Evolutionary conservation across 2,329 filamentous ascomycete genomes (phyloP), one percentile per base, ranked within the genome.

Genomic region (Colletotrichum incanum): DNA sequence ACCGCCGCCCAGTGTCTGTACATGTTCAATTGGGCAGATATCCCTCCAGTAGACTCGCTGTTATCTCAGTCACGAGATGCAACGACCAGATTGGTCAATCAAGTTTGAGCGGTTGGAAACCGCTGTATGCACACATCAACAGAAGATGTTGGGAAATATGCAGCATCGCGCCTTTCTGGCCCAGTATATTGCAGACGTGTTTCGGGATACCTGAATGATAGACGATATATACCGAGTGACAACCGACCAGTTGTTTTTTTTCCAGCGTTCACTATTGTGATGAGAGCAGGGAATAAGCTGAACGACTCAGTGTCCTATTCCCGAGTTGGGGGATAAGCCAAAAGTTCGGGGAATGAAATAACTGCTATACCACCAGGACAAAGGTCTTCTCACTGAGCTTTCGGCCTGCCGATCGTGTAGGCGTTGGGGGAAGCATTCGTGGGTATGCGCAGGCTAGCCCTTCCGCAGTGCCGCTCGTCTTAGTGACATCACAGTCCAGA

Each of bases 241-340:
- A 18, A 2, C 2, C 16, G 16, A 28, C 12, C 54, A 20, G 28
- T 6, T n/a, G 23, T 23, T 31, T n/a, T 28, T 66, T 66, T 43
- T 47, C 60, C 45, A 55, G 54, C 62, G 37, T 31, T 49, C 14
- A 39, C 47, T 67, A 55, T 61, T 56, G 61, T 49, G 18, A 43
- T 60, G 31, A 20, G 18, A n/a, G 9, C 16, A 31, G 18, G 43
- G 20, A n/a, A 55, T 55, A 49, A 49, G 55, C 45, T 60, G 39
- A 41, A 55, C 7, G 39, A 11, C 8, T 31, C 23, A 28, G 26
- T 23, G 37, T 18, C 12, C 6, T 31, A 20, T 9, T 34, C 20
- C 26, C 63, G 28, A 39, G 39, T 31, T 34, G 52, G 28, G 23
- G 34, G 5, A 16, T 5, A 23, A 23, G 52, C 37, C n/a, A 39